phyloP scores from a whole-genome alignment of 1,284 basidiomycete species.

The Ustilago xerochloae region DNA sequence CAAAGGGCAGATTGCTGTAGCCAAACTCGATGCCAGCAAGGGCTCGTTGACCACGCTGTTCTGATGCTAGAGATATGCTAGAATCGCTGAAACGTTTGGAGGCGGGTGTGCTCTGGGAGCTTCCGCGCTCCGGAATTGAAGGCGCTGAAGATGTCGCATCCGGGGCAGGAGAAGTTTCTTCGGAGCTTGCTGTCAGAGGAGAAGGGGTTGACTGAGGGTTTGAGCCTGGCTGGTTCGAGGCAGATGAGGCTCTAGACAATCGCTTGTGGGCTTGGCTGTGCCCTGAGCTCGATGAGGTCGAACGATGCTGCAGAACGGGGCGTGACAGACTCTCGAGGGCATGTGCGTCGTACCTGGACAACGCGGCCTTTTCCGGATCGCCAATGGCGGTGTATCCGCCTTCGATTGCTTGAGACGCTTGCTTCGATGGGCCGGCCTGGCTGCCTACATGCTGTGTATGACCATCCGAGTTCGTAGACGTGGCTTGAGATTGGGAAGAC shows the following conservation, averaged over 20 bases:
- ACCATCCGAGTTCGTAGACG: background rate
- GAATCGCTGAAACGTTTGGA: conserved; percentile 16
- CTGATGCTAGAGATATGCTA: conserved; percentile 1
- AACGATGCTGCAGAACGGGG: conserved; percentile 22
- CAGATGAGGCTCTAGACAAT: background rate
- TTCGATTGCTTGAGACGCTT: background rate
- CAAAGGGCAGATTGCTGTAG: conserved; percentile 45
- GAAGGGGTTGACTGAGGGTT: background rate
- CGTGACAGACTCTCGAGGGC: conserved; percentile 10
- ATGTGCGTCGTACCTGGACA: conserved; percentile 5
- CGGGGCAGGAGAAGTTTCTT: background rate
- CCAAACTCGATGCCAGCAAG: conserved; percentile 54
- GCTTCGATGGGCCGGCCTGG: conserved; percentile 10
- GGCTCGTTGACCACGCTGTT: conserved; percentile 34
- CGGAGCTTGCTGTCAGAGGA: background rate
- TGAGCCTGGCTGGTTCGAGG: background rate
- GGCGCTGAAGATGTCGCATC: background rate
- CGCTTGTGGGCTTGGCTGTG: background rate
- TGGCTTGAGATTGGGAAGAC: background rate
- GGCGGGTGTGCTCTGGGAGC: conserved; percentile 11
- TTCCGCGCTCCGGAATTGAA: conserved; percentile 19
- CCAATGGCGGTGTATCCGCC: background rate
- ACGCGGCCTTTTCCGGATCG: conserved; percentile 6
- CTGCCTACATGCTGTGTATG: background rate
- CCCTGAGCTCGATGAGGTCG: conserved; percentile 24